phyloP scores from a whole-genome alignment of 148 eudicot genomes.

The Vaccinium darrowii region DNA sequence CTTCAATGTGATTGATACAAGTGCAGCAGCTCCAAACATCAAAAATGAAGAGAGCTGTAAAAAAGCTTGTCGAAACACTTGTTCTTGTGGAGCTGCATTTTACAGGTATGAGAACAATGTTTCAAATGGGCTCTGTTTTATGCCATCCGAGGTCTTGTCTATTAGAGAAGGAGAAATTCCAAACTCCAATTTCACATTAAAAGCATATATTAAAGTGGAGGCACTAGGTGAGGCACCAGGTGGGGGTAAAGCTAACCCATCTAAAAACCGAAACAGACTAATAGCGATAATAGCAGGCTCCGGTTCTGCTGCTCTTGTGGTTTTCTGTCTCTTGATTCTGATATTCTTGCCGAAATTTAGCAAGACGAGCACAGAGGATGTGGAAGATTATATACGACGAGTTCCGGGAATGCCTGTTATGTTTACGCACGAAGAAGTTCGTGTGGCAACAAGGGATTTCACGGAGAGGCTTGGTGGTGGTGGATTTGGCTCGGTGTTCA shows the following conservation, averaged over 20 bases:
- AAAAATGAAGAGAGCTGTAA: background rate
- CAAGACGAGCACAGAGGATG: background rate
- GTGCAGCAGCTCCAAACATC: background rate
- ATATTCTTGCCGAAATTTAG: background rate
- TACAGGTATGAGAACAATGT: background rate
- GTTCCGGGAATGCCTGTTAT: constrained; percentile 13
- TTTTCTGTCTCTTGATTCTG: background rate
- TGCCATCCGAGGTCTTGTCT: constrained; percentile 12
- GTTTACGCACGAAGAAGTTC: constrained; percentile 13
- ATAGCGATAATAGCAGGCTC: background rate
- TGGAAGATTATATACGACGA: background rate
- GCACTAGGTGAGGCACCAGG: background rate
- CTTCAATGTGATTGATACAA: constrained; percentile 18
- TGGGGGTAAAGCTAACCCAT: no score
- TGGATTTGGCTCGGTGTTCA: constrained; percentile 20
- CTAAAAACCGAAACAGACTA: background rate
- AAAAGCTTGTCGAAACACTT: background rate
- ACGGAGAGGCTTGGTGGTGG: constrained; percentile 16
- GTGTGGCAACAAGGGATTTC: constrained; percentile 11
- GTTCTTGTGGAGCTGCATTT: constrained; percentile 16
- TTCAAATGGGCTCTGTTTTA: constrained; percentile 7
- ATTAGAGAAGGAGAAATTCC: constrained; percentile 14
- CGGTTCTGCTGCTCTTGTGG: background rate
- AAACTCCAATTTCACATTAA: constrained; percentile 8
- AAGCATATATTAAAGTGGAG: constrained; percentile 2